These are phyloP conservation scores for Penicillium rolfsii DNA, from an alignment of 2,329 filamentous ascomycete species.

Conservation along the genomic window DNA sequence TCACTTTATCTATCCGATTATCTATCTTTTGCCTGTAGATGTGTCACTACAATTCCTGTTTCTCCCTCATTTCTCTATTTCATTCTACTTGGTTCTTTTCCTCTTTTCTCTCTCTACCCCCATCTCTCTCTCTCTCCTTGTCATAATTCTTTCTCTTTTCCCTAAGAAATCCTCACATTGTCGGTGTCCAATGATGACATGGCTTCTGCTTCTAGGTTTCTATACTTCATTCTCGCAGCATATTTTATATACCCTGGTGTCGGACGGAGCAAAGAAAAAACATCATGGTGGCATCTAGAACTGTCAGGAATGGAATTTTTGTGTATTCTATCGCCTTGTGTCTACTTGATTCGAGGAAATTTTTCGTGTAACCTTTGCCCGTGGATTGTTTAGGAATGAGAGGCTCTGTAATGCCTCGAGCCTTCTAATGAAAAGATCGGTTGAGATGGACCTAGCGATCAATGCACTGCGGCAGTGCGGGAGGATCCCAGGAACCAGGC, in stretches of 20 bases:
- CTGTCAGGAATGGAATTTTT: conserved; percentile 27
- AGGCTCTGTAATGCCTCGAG: background rate
- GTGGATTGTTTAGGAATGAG: background rate
- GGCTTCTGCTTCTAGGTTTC: conserved; percentile 4
- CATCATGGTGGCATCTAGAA: conserved; percentile 30
- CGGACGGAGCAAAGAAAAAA: conserved; percentile 28
- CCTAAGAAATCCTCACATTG: conserved; percentile 19
- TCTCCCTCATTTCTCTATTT: conserved; percentile 10
- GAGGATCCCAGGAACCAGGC: too few relatives aligned
- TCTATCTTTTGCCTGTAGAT: conserved; percentile 25
- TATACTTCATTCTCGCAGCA: conserved; percentile 18
- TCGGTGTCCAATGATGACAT: conserved; percentile 11
- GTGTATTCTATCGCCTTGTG: conserved; percentile 25
- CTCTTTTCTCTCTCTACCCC: conserved; percentile 6
- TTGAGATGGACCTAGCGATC: background rate
- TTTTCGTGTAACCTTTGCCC: background rate
- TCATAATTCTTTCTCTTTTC: conserved; percentile 18
- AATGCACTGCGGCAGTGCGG: too few relatives aligned
- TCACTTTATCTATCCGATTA: background rate
- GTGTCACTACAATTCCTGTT: conserved; percentile 10
- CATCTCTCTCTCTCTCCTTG: conserved; percentile 18
- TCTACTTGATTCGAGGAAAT: conserved; percentile 1
- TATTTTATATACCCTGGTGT: conserved; percentile 34
- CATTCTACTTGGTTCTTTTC: background rate
- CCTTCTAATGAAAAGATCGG: background rate